Evolutionary conservation across 1,284 basidiomycete genomes (phyloP), one percentile per base, ranked within the genome.

Genomic region (Mycocalia duriaeana): DNA sequence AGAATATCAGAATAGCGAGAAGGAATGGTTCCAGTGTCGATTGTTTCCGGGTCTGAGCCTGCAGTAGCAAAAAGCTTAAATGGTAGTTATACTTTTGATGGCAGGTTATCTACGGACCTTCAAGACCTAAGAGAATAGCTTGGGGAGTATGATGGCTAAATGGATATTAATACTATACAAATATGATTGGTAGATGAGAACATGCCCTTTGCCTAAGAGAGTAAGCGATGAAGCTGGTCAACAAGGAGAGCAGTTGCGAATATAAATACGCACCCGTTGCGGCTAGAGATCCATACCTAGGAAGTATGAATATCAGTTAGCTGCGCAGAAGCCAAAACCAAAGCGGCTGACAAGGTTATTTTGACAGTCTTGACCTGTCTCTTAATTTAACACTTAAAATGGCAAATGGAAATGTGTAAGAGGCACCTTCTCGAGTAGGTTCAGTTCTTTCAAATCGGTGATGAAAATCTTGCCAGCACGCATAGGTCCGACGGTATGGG

Each of bases 121-220:
- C 91, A 23, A 96, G 73, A 8, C 94, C 94, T 20, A 95, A 80
- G 35, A 96, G 77, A 53, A 97, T 84, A 2, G 94, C 93, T 66
- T 95, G 90, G 0, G 94, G 94, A 0, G 94, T 96, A 69, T 94
- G 91, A 66, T 96, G 94, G 1, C 92, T 93, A 58, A 19, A 51
- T 23, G 18, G 8, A 38, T 25, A 13, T 25, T 44, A n/a, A 46
- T 20, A 43, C 24, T 41, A 42, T 28, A 31, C n/a, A 35, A 34
- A 22, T 20, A 42, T 14, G 23, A 25, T 19, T 16, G 39, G n/a
- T 8, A 18, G 45, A 5, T 49, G 44, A 22, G 47, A 25, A 54
- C 73, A 42, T 62, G 87, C 86, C 89, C 89, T 75, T 91, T 91
- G 20, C 94, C 93, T 73, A 67, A n/a, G n/a, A n/a, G n/a, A n/a